Conservation (phyloP, 192 early-diverging fungal genomes). For the Coemansia sp. region DNA sequence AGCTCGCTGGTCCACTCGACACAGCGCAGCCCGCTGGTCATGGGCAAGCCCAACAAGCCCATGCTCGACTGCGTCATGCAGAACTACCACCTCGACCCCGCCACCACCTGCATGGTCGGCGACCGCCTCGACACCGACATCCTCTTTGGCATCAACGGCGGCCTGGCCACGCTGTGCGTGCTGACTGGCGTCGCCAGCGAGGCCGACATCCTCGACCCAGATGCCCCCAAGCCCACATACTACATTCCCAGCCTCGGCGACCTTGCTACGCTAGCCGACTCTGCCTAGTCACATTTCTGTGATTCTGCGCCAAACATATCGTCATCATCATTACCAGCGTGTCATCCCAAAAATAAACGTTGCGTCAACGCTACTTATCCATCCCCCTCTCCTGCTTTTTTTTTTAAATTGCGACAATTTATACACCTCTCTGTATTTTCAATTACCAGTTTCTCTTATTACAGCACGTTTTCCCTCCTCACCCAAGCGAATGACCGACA, state of each 20-base stretch:
- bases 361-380: too few species aligned
- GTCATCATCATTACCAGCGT: neutral
- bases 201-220: conserved; percentile 18
- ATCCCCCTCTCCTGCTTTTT: too few species aligned
- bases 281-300: too few species aligned
- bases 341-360: neutral
- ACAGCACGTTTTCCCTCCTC: too few species aligned
- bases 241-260: conserved; percentile 41
- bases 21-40: conserved; percentile 73
- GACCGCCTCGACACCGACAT: conserved; percentile 97
- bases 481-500: too few species aligned
- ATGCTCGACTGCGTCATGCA: conserved; percentile 93
- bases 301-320: neutral
- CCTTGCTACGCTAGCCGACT: conserved; percentile 13
- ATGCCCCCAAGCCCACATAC: conserved; percentile 37
- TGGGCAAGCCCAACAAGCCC: conserved; percentile 91
- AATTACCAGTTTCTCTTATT: too few species aligned
- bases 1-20: too few species aligned
- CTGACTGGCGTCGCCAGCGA: conserved; percentile 71
- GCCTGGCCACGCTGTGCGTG: conserved; percentile 84
- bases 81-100: conserved; percentile 75
- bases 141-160: conserved; percentile 83
- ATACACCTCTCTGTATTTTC: neutral
- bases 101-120: conserved; percentile 93
- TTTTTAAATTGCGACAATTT: neutral